phyloP scores from a whole-genome alignment of 768 basidiomycete genomes.

The Grammothele lineata region DNA sequence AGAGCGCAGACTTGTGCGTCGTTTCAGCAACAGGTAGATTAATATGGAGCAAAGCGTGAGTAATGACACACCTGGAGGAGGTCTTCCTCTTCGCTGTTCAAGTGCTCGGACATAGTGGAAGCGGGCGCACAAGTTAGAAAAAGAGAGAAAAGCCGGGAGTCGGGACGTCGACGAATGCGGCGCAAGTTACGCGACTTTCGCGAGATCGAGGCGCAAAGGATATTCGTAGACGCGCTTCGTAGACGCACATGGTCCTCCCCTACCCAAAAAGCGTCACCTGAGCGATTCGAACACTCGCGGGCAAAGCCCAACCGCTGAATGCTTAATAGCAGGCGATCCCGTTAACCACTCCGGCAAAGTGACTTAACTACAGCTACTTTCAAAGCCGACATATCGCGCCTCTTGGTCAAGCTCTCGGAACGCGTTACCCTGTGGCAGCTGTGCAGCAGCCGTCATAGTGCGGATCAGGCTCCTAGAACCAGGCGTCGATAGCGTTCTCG shows the following conservation, averaged over 20 bases:
- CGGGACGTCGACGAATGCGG: too few species aligned
- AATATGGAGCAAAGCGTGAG: not conserved
- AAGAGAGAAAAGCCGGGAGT: too few species aligned
- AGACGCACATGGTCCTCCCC: not conserved
- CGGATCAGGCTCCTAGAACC: too few species aligned
- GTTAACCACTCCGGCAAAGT: slow-evolving; percentile 96
- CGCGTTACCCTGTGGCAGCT: too few species aligned
- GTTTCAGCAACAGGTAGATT: not conserved
- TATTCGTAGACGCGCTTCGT: too few species aligned
- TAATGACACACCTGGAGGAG: slow-evolving; percentile 23
- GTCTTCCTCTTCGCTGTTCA: slow-evolving; percentile 24
- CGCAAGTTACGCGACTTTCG: too few species aligned
- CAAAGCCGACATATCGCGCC: too few species aligned
- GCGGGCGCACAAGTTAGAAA: too few species aligned
- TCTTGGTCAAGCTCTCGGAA: too few species aligned
- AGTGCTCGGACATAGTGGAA: slow-evolving; percentile 20
- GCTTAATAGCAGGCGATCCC: slow-evolving; percentile 41
- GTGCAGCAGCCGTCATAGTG: too few species aligned
- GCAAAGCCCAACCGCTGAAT: slow-evolving; percentile 55
- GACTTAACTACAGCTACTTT: slow-evolving; percentile 32
- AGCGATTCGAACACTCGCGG: slow-evolving; percentile 61
- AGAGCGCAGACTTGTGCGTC: slow-evolving; percentile 24
- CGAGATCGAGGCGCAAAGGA: too few species aligned
- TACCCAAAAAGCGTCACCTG: slow-evolving; percentile 49
- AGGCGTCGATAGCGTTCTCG: too few species aligned